Evolutionary conservation across 208 protist species (phyloP).

Genomic region (Trypanosoma conorhini): DNA sequence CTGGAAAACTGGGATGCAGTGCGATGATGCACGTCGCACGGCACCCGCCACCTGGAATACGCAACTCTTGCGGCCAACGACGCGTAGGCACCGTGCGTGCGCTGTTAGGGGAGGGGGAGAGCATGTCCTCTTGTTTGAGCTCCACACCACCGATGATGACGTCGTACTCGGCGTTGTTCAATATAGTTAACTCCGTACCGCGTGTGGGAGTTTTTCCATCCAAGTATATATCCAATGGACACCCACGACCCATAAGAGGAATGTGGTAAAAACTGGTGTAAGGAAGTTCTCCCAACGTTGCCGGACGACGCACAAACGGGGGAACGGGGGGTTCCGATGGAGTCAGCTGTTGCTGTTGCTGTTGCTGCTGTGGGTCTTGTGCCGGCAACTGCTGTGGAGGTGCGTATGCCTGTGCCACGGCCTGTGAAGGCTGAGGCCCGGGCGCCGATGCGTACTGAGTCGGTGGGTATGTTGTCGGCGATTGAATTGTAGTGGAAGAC

Average conservation of each 20-base stretch:
- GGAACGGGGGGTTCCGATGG: constrained; percentile 49
- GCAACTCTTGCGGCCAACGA: constrained; percentile 82
- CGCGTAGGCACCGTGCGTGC: constrained; percentile 76
- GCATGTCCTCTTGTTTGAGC: constrained; percentile 85
- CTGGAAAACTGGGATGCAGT: constrained; percentile 80
- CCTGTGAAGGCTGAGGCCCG: constrained; percentile 4
- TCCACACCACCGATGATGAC: constrained; percentile 80
- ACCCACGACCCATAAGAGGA: constrained; percentile 64
- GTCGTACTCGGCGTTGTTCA: constrained; percentile 76
- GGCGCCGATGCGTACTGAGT: not conserved
- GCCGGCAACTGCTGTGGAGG: constrained; percentile 10
- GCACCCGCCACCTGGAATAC: constrained; percentile 52
- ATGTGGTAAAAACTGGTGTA: constrained; percentile 67
- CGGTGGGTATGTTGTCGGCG: too few species aligned
- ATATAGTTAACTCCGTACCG: constrained; percentile 80
- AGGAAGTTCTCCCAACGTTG: constrained; percentile 67
- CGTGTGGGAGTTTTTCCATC: constrained; percentile 81
- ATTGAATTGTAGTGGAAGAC: too few species aligned
- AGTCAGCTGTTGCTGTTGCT: constrained; percentile 31
- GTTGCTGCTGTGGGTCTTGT: constrained; percentile 15
- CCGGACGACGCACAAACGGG: constrained; percentile 71
- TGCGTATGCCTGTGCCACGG: not conserved
- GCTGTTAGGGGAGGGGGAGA: constrained; percentile 65
- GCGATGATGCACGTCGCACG: constrained; percentile 68
- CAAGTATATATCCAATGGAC: constrained; percentile 86